Percentiles rank a stretch among this genome's conserved stretches.
Evolutionary conservation across 176 grass and related monocot species (phyloP).

Genomic region (Saccharum spontaneum): DNA sequence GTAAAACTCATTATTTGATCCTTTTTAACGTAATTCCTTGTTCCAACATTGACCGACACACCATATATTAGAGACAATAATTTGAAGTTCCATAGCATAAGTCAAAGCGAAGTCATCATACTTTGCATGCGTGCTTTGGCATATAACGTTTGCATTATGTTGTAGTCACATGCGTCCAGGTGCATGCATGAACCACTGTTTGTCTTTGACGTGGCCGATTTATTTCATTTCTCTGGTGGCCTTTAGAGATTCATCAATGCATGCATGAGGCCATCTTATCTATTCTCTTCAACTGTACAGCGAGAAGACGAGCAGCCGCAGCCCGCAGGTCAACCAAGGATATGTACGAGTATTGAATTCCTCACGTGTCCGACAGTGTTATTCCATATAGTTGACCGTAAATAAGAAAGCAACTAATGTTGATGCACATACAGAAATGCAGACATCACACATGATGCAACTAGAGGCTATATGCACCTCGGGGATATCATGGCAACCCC

Average conservation of each 20-base stretch:
- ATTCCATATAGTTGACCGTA: conserved; percentile 18
- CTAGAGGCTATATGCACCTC: too few species aligned
- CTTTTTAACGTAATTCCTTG: neutral
- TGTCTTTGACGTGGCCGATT: neutral
- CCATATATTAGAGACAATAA: neutral
- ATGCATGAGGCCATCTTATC: conserved; percentile 12
- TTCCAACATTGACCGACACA: neutral
- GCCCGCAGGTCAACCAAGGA: neutral
- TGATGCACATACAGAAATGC: neutral
- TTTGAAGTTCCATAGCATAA: neutral
- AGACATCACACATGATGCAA: neutral
- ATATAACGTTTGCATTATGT: neutral
- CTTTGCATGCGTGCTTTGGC: neutral
- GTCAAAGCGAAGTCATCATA: neutral
- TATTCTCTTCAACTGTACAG: conserved; percentile 14
- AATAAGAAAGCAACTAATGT: conserved; percentile 11
- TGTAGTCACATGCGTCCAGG: neutral
- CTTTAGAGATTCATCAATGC: neutral
- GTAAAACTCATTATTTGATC: too few species aligned
- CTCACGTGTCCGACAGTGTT: neutral
- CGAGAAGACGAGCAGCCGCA: neutral
- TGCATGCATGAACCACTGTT: neutral
- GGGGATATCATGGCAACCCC: too few species aligned
- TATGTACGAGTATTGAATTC: conserved; percentile 14
- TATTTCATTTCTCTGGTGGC: neutral